Base-by-base conservation (phyloP, 768 basidiomycete species). In the Sistotremastrum suecicum region DNA sequence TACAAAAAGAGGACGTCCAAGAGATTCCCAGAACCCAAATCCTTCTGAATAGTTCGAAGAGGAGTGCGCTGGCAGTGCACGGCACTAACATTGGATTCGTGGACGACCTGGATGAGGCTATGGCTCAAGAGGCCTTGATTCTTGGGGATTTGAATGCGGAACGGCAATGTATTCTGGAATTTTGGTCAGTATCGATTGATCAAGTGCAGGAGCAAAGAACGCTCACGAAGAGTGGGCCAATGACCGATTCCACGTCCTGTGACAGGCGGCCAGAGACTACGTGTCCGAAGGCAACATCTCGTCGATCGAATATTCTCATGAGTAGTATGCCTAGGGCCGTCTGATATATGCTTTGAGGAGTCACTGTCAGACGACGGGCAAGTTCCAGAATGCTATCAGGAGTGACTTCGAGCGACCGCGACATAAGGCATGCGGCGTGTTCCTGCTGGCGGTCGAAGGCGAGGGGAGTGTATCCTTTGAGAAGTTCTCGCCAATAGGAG, bases 1-100 rank as follows among this genome's bases (percentile, higher is more conserved):
- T 67, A 72, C 7, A 72, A 53, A 50, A 72, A 70, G 37, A 72
- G 53, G 47, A 64, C 65, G 41, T 67, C 67, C 59, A 67, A 70
- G 7, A 72, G 48, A 6, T 44, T 51, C 29, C 56, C 50, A 1
- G 63, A 38, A 5, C 53, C 53, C 34, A 69, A 42, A 28, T 51
- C 51, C 31, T 53, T 61, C 37, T 71, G 70, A 37, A 72, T 60
- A 3, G 56, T 55, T 39, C 71, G 62, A 44, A 69, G 58, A n/a
- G 70, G 70, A 7, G 62, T 60, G 39, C 72, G 71, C 45, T 72
- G 70, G 63, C 67, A 69, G 1, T 60, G 52, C 46, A 69, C 53
- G 10, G 64, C 63, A 2, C 63, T 57, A 31, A 69, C 51, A 44
- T 71, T 70, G 11, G 48, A 46, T 32, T 54, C 47, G 40, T 72